A percentile compares a stretch with the other conserved stretches of the same genome.
phyloP scores from a whole-genome alignment of 2,329 filamentous ascomycete species.

The Calonectria leucothoes region DNA sequence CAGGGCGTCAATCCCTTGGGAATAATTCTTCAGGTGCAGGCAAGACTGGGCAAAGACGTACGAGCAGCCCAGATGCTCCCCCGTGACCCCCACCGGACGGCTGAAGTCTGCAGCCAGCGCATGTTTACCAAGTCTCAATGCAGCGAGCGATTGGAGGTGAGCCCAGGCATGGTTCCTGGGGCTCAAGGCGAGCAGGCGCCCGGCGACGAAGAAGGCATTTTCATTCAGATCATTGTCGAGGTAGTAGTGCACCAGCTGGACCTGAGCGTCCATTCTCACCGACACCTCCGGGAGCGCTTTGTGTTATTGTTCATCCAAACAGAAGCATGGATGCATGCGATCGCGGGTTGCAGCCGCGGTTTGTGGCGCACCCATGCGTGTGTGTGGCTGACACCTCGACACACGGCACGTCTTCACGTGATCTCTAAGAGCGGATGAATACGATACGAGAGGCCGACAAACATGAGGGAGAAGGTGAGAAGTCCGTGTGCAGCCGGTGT shows the following conservation, averaged over 20 bases:
- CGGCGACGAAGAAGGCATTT: conserved; percentile 22
- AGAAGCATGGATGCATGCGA: conserved; percentile 1
- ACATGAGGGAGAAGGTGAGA: no score
- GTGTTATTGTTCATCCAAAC: conserved; percentile 3
- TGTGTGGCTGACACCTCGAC: conserved; percentile 9
- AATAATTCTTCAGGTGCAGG: conserved; percentile 22
- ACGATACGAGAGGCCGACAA: not conserved
- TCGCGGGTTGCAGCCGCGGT: not conserved
- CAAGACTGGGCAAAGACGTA: conserved; percentile 31
- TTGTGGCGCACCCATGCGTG: conserved; percentile 11
- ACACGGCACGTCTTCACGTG: conserved; percentile 5
- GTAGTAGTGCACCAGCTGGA: conserved; percentile 22
- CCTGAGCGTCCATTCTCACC: conserved; percentile 9
- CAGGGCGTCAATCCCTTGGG: conserved; percentile 29
- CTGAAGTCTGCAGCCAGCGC: conserved; percentile 19
- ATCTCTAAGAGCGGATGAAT: not conserved
- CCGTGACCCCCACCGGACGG: conserved; percentile 8
- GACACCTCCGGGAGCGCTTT: not conserved
- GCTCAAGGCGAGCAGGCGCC: conserved; percentile 21
- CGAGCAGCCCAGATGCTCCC: conserved; percentile 30
- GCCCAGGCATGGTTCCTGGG: conserved; percentile 28
- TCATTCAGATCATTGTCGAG: conserved; percentile 27
- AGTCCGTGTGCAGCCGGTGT: not conserved
- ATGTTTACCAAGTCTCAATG: conserved; percentile 26
- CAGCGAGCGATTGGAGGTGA: conserved; percentile 31